Evolutionary conservation across 306 rosid genomes (phyloP).

Genomic region (Fragaria nilgerrensis): DNA sequence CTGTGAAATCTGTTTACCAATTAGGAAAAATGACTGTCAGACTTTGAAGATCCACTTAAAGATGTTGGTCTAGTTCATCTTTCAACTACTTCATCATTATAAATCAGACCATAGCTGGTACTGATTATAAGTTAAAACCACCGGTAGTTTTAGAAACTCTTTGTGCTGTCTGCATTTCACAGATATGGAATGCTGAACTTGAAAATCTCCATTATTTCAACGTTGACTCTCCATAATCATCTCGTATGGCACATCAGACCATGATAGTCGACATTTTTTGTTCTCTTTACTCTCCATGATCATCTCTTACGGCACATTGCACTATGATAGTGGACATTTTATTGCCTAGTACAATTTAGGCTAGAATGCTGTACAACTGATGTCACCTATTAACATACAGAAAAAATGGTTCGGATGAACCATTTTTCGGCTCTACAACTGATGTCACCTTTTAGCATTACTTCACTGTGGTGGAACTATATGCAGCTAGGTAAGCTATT

Average conservation of each 20-base stretch:
- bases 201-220: not conserved
- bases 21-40: not conserved
- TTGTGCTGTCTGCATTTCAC: not conserved
- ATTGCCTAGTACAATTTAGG: slow-evolving; percentile 8
- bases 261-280: too few species aligned
- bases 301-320: not conserved
- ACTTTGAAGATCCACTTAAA: not conserved
- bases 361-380: slow-evolving; percentile 16
- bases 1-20: slow-evolving; percentile 13
- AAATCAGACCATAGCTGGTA: not conserved
- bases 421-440: slow-evolving; percentile 22
- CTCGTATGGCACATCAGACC: not conserved
- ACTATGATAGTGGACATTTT: not conserved
- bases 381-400: slow-evolving; percentile 30
- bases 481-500: slow-evolving; percentile 19
- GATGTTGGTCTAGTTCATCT: not conserved
- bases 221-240: not conserved
- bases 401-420: slow-evolving; percentile 16
- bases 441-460: slow-evolving; percentile 12
- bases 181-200: not conserved
- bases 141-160: not conserved
- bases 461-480: slow-evolving; percentile 25
- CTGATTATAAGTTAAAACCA: too few species aligned
- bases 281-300: too few species aligned
- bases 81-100: not conserved